Evolutionary conservation across 345 rosid species (phyloP).

Genomic region (Bruguiera sexangula): DNA sequence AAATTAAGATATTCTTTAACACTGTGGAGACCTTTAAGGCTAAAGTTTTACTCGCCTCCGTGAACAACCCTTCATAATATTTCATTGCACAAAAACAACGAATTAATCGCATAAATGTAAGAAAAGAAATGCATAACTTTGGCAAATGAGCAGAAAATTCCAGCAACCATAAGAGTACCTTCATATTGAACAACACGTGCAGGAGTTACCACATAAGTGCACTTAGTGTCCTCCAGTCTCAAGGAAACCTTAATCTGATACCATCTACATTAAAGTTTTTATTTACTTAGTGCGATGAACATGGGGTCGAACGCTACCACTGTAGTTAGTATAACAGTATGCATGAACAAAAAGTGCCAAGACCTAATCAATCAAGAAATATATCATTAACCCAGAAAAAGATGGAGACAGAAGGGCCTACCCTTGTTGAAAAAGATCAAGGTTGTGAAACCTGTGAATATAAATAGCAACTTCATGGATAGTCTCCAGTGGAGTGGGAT

Average conservation of each 20-base stretch:
- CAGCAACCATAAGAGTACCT: slow-evolving; percentile 38
- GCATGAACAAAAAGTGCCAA: neutral
- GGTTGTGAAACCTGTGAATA: slow-evolving; percentile 72
- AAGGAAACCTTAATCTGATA: slow-evolving; percentile 78
- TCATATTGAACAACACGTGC: slow-evolving; percentile 90
- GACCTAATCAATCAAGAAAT: neutral
- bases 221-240: slow-evolving; percentile 66
- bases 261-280: slow-evolving; percentile 46
- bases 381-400: neutral
- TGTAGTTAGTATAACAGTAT: neutral
- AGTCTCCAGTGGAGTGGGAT: slow-evolving; percentile 21
- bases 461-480: slow-evolving; percentile 81
- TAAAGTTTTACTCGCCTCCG: no score
- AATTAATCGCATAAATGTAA: neutral
- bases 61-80: no score
- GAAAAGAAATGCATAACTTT: neutral
- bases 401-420: slow-evolving; percentile 18
- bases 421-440: slow-evolving; percentile 94
- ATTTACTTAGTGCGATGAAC: neutral
- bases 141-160: neutral
- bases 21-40: no score
- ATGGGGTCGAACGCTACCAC: no score
- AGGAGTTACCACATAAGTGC: slow-evolving; percentile 49
- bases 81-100: neutral
- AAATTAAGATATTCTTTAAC: no score